Conservation (phyloP, 768 basidiomycete genomes). For the Russula brevipes region DNA sequence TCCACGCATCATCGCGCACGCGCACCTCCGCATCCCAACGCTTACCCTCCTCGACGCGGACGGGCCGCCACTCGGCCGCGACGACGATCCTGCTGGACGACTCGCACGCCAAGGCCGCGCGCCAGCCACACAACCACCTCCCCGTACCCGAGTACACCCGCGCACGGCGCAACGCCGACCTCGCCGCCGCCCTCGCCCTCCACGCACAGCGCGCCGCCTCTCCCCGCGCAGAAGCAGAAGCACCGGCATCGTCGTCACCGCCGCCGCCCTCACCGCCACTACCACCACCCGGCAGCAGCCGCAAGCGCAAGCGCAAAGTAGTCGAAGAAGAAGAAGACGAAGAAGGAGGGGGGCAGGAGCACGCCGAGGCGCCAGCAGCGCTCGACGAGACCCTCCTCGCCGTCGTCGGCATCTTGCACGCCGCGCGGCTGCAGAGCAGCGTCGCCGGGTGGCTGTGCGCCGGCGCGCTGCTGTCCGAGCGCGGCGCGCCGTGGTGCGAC, state of each 20-base stretch:
- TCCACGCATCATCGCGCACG: background rate
- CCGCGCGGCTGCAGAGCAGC: slow-evolving; percentile 52
- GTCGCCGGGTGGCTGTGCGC: slow-evolving; percentile 61
- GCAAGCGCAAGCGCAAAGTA: slow-evolving; percentile 5
- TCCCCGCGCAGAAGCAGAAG: background rate
- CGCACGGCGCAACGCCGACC: slow-evolving; percentile 38
- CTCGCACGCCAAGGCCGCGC: slow-evolving; percentile 48
- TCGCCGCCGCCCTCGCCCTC: slow-evolving; percentile 23
- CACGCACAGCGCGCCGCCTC: slow-evolving; percentile 10
- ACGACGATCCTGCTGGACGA: slow-evolving; percentile 51
- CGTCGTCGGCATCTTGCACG: slow-evolving; percentile 61
- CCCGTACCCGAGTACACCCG: slow-evolving; percentile 65
- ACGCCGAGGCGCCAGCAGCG: slow-evolving; percentile 20
- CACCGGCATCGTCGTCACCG: background rate
- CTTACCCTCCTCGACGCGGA: background rate
- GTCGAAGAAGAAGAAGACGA: background rate
- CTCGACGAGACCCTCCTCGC: slow-evolving; percentile 58
- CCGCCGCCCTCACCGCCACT: background rate
- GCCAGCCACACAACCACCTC: slow-evolving; percentile 80
- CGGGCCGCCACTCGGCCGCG: slow-evolving; percentile 41
- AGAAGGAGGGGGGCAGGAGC: background rate
- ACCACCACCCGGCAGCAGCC: too few species aligned
- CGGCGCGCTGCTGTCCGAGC: slow-evolving; percentile 42
- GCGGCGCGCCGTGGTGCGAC: slow-evolving; percentile 47
- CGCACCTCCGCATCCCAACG: background rate